Evolutionary conservation across 768 basidiomycete species (phyloP), one percentile per base, ranked within the genome.

Genomic region (Hydnum rufescens): DNA sequence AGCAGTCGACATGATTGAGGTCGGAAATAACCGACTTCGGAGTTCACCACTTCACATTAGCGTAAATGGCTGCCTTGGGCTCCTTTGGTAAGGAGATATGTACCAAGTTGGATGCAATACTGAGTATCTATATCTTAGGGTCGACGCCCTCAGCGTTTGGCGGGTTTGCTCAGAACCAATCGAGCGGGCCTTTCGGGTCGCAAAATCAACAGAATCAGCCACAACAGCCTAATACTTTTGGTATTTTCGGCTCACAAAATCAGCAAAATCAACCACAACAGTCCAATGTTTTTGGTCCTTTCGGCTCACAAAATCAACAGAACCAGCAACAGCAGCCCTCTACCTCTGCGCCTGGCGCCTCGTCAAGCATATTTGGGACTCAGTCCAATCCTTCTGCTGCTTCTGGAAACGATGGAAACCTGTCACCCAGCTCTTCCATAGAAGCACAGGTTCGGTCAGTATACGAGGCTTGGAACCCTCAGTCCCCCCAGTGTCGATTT

Each of bases 401-500:
- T 22, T 39, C 22, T 39, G 36, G 36, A 39, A 39, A 22, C 36
- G 36, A 22, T 39, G 22, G 13, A 1, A 39, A 13, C 36, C 13
- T 22, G 36, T 13, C 13, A 13, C 13, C 36, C 13, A 39, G 36
- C 36, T 13, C 63, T 66, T 5, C 73, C 30, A 23, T 54, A 23
- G 29, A 55, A 16, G 55, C 77, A 51, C 71, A 73, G 53, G 77
- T 88, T 23, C 77, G 83, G 60, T 67, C 61, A 0, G 71, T 87
- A 51, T 71, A 75, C 3, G 68, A 71, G 32, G 78, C 82, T 3
- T 90, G 85, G 84, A 76, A 80, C 60, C 68, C 84, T 22, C 58
- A 64, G 22, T 79, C 78, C 0, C 70, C 76, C 2, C 70, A 76
- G 42, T 87, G 86, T 63, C 73, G 79, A 46, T 90, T 90, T 64